Conservation (phyloP, 2,329 filamentous ascomycete species). For the Alternaria conjuncta region DNA sequence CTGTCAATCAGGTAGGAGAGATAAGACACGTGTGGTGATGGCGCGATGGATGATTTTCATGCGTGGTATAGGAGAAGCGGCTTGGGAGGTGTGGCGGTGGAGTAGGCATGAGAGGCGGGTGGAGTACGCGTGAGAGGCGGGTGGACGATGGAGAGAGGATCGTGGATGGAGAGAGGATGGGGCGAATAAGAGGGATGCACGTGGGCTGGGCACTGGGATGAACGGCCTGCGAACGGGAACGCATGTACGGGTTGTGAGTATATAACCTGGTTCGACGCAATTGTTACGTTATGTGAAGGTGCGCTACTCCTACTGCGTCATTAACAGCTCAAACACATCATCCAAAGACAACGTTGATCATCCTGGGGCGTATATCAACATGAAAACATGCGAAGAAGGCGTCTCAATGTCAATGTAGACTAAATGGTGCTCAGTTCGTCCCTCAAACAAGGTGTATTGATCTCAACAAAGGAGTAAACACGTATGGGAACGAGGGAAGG, state of each 20-base stretch:
- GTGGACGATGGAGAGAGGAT: background rate
- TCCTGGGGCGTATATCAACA: background rate
- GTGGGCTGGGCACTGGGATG: background rate
- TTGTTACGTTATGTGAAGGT: background rate
- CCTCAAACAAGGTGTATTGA: background rate
- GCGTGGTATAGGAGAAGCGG: background rate
- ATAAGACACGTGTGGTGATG: conserved; percentile 3
- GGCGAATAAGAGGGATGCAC: background rate
- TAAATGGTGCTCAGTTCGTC: background rate
- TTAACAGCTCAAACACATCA: background rate
- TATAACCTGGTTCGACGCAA: background rate
- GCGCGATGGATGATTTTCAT: background rate
- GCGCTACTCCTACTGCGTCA: background rate
- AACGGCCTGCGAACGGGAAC: background rate
- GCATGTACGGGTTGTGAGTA: background rate
- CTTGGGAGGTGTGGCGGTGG: background rate
- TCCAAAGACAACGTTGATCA: background rate
- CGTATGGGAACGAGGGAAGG: background rate
- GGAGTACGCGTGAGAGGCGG: background rate
- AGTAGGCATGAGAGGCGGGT: background rate
- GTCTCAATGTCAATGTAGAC: background rate
- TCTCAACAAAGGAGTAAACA: background rate
- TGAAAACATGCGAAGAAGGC: background rate
- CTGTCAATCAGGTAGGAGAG: background rate
- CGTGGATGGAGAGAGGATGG: background rate